Evolutionary conservation across 2,329 filamentous ascomycete genomes (phyloP), one percentile per base, ranked within the genome.

Genomic region (Diaporthe vaccinii): DNA sequence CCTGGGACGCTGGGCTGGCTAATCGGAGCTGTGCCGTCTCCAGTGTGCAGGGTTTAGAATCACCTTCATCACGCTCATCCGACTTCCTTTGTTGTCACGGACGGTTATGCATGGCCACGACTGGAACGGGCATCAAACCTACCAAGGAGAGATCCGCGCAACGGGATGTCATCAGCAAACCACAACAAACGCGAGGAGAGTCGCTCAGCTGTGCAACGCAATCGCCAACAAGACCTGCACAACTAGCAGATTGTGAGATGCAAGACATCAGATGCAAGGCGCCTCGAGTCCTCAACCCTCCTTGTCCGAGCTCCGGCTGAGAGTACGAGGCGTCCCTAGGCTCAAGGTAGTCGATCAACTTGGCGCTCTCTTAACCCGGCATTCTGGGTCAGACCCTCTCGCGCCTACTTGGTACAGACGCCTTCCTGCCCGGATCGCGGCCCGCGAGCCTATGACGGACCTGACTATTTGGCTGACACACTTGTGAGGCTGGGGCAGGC

Each of bases 381-480:
- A 36, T 15, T 31, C 25, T 34, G 62, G 62, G 62, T 22, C 61
- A 46, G 41, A 22, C n/a, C 59, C 39, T 44, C 39, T 44, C 59
- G 25, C 59, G 39, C 34, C 44, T n/a, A 28, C 58, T 44, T 12
- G 36, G n/a, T 41, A 68, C 39, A 15, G 31, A 39, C 31, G 15
- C 34, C 44, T 53, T 59, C 14, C 34, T 68, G 46, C 46, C 44
- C 44, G 46, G 62, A n/a, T 53, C 46, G 34, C 65, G 62, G 62
- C 46, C 62, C 62, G 62, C 17, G 46, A 68, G 31, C 62, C 62
- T 68, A 36, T 36, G 8, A 53, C 4, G 31, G 15, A 68, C 22
- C 46, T 53, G 31, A 28, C 31, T 53, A 51, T 68, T 39, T 25
- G 62, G 62, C 34, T 49, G 62, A 68, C 62, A 68, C n/a, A 10